Conservation (phyloP, 768 basidiomycete genomes). For the Podaxis mareebaensis region DNA sequence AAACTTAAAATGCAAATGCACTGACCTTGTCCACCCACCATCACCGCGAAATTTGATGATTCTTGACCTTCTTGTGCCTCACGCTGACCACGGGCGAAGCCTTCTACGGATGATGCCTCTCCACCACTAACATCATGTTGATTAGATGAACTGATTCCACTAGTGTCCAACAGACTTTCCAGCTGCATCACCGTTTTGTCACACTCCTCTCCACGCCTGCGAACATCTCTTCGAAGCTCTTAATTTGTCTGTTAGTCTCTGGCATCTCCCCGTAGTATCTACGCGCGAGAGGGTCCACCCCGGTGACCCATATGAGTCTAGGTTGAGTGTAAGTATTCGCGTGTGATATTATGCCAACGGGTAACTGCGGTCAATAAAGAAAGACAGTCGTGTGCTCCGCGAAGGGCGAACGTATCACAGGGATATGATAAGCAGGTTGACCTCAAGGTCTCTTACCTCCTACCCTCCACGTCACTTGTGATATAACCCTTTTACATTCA, state of each 20-base stretch:
- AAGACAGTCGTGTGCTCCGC: neutral
- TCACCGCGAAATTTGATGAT: no score
- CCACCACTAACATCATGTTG: neutral
- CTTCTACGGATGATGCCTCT: no score
- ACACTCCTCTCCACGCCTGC: constrained; percentile 69
- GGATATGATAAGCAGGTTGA: constrained; percentile 92
- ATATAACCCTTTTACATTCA: constrained; percentile 94
- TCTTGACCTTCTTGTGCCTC: constrained; percentile 6
- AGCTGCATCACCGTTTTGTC: constrained; percentile 67
- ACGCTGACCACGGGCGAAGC: no score
- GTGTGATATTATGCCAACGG: constrained; percentile 89
- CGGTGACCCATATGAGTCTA: constrained; percentile 57
- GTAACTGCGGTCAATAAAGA: constrained; percentile 47
- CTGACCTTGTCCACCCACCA: neutral
- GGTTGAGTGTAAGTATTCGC: constrained; percentile 75
- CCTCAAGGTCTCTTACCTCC: constrained; percentile 95
- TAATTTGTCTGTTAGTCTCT: constrained; percentile 77
- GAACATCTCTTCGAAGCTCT: constrained; percentile 61
- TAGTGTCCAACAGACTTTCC: constrained; percentile 51
- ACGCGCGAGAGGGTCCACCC: constrained; percentile 72
- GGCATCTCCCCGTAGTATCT: constrained; percentile 70
- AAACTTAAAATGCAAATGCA: no score
- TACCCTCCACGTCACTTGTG: constrained; percentile 89
- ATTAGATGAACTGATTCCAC: constrained; percentile 25
- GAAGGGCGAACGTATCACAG: constrained; percentile 50